Percentiles rank a stretch among this genome's conserved stretches.
Conservation (phyloP, 108 stramenopile species). For the Asterionellopsis glacialis region DNA sequence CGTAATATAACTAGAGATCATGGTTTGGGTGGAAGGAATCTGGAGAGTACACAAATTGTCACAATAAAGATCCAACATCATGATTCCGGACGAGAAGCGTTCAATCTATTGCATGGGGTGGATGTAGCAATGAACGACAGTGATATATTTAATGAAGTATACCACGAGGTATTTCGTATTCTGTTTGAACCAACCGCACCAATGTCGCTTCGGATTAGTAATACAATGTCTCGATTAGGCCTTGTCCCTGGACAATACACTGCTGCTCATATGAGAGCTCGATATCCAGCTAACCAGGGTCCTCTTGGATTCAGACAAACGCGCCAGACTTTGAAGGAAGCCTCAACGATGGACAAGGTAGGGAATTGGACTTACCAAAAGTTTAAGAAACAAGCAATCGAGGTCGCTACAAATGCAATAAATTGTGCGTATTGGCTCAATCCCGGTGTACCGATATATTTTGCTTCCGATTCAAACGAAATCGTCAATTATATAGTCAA, state of each 20-base stretch:
- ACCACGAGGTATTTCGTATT: slow-evolving; percentile 1
- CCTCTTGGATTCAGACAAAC: background rate
- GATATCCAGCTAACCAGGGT: background rate
- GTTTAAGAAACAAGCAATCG: background rate
- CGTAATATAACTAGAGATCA: background rate
- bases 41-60: too few species aligned
- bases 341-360: too few species aligned
- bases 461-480: slow-evolving; percentile 26
- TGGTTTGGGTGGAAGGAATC: too few species aligned
- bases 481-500: slow-evolving; percentile 2
- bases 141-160: background rate
- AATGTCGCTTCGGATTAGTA: background rate
- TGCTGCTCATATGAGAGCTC: slow-evolving; percentile 2
- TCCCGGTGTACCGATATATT: slow-evolving; percentile 28
- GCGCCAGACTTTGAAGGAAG: too few species aligned
- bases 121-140: too few species aligned
- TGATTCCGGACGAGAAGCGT: slow-evolving; percentile 16
- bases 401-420: slow-evolving; percentile 16
- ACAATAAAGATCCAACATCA: slow-evolving; percentile 16
- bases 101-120: background rate
- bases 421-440: slow-evolving; percentile 27
- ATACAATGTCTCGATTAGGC: background rate
- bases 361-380: background rate
- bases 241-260: slow-evolving; percentile 5
- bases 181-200: slow-evolving; percentile 10